Evolutionary conservation across 2,329 filamentous ascomycete species (phyloP).

Genomic region (Cryphonectria nitschkei): DNA sequence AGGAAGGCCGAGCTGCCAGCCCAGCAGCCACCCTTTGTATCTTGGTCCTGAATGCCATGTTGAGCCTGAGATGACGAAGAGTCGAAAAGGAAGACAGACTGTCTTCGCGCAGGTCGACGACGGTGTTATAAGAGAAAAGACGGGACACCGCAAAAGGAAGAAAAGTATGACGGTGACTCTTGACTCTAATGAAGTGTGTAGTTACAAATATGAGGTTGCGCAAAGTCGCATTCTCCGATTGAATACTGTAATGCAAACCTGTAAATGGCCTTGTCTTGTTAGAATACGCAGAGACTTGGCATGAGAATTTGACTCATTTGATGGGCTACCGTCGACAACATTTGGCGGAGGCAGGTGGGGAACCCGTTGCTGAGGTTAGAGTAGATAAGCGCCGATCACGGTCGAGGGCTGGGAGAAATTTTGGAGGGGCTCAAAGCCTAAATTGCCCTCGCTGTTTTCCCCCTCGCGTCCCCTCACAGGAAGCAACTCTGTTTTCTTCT

Average conservation of each 20-base stretch:
- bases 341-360: not conserved
- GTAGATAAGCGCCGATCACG: slow-evolving; percentile 12
- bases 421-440: slow-evolving; percentile 3
- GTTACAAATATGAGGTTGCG: not conserved
- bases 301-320: not conserved
- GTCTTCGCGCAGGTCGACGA: not conserved
- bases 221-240: not conserved
- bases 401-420: slow-evolving; percentile 6
- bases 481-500: not conserved
- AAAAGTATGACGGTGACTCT: not conserved
- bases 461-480: not conserved
- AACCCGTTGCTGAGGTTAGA: not conserved
- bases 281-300: not conserved
- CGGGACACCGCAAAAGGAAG: not conserved
- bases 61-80: not conserved
- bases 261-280: not conserved
- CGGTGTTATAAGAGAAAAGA: not conserved
- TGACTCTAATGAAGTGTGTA: not conserved
- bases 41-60: slow-evolving; percentile 28
- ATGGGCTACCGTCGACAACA: not conserved
- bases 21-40: slow-evolving; percentile 23
- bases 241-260: not conserved
- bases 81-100: not conserved
- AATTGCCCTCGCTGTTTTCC: not conserved
- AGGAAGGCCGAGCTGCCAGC: slow-evolving; percentile 24